These are phyloP conservation scores for Botryosphaeria agaves DNA, from an alignment of 2,329 filamentous ascomycete species.

Conservation along the genomic window DNA sequence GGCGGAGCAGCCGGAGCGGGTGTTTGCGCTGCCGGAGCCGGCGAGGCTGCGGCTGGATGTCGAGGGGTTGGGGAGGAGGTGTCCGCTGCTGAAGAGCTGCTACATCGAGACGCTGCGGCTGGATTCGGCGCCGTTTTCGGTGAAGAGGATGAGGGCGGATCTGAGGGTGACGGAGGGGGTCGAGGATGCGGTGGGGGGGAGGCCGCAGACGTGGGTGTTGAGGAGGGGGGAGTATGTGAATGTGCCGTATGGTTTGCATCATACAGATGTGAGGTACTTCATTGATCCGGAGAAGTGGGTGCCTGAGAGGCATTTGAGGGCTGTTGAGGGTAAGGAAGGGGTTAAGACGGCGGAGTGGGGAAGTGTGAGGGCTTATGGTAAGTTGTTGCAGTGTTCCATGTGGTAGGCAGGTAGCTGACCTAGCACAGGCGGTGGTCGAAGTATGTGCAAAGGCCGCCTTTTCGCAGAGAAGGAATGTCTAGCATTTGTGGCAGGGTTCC, in stretches of 20 bases:
- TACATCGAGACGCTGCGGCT: slow-evolving; percentile 19
- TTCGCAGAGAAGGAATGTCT: slow-evolving; percentile 34
- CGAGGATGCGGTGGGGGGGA: slow-evolving; percentile 10
- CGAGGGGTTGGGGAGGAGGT: slow-evolving; percentile 14
- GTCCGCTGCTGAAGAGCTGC: slow-evolving; percentile 18
- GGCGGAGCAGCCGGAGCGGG: slow-evolving; percentile 11
- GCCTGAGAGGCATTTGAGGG: slow-evolving; percentile 16
- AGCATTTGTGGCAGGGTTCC: slow-evolving; percentile 31
- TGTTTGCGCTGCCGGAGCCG: slow-evolving; percentile 15
- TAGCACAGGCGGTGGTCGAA: slow-evolving; percentile 22
- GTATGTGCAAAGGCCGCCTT: slow-evolving; percentile 31
- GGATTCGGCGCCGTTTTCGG: slow-evolving; percentile 17
- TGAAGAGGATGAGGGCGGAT: slow-evolving; percentile 16
- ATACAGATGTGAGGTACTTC: slow-evolving; percentile 17
- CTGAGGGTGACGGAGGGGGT: slow-evolving; percentile 16
- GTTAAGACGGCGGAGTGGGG: slow-evolving; percentile 19
- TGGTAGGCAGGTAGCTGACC: not conserved
- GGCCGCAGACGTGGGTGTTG: slow-evolving; percentile 11
- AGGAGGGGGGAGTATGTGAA: slow-evolving; percentile 18
- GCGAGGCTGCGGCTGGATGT: slow-evolving; percentile 15
- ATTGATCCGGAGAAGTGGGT: slow-evolving; percentile 13
- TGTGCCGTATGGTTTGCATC: slow-evolving; percentile 18
- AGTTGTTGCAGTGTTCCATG: slow-evolving; percentile 3
- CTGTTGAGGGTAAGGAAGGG: slow-evolving; percentile 9
- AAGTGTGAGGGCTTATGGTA: slow-evolving; percentile 27